Evolutionary conservation across 768 basidiomycete genomes (phyloP).

Genomic region (Lactarius psammicola): DNA sequence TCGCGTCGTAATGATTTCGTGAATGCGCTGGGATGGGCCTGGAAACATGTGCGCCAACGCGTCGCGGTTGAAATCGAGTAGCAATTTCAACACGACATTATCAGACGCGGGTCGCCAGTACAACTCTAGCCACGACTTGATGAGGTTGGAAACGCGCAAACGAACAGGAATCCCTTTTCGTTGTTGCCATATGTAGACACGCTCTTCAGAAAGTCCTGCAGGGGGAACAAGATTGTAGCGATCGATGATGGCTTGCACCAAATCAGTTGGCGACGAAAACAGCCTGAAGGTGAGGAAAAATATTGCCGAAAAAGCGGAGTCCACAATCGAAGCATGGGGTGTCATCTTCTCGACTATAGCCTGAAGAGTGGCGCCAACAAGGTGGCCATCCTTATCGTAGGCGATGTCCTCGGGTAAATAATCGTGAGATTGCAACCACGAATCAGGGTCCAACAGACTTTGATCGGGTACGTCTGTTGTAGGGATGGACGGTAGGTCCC

Average conservation of each 20-base stretch:
- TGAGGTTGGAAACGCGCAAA: conserved; percentile 85
- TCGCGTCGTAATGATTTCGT: conserved; percentile 62
- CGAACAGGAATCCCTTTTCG: conserved; percentile 88
- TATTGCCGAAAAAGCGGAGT: conserved; percentile 79
- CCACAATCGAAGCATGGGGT: conserved; percentile 88
- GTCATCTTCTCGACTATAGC: conserved; percentile 98
- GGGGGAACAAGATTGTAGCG: conserved; percentile 84
- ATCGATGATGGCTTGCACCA: conserved; percentile 72
- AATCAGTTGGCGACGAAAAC: conserved; percentile 74
- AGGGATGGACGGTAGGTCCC: conserved; percentile 51
- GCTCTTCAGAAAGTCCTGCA: conserved; percentile 51
- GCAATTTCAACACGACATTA: conserved; percentile 53
- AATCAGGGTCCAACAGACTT: conserved; percentile 41
- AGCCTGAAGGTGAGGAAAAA: conserved; percentile 97
- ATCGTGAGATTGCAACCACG: conserved; percentile 69
- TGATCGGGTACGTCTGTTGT: conserved; percentile 35
- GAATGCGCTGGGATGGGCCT: conserved; percentile 67
- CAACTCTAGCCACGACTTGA: conserved; percentile 91
- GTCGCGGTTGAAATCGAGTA: conserved; percentile 61
- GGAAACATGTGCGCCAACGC: conserved; percentile 63
- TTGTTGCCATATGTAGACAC: conserved; percentile 76
- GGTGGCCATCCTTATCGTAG: conserved; percentile 85
- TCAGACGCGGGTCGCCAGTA: conserved; percentile 86
- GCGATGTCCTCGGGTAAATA: conserved; percentile 81
- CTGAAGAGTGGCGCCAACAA: conserved; percentile 86